Conservation (phyloP, 2,329 filamentous ascomycete genomes). For the Epichloe sibirici region DNA sequence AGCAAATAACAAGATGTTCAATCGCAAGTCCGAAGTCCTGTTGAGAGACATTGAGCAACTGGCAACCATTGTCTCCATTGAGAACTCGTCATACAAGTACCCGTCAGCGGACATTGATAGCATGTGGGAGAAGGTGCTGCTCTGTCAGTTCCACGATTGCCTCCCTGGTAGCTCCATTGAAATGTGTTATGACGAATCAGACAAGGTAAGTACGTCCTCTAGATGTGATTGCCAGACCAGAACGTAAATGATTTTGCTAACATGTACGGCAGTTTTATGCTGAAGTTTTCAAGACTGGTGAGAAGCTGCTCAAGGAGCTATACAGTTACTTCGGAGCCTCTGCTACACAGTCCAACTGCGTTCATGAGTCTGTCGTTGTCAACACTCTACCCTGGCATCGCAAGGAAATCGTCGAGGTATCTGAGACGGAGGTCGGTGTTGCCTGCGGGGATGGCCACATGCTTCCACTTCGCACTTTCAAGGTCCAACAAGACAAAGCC, state of each 20-base stretch:
- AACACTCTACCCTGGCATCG: slow-evolving; percentile 86
- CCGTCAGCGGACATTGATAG: slow-evolving; percentile 87
- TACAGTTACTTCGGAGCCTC: slow-evolving; percentile 54
- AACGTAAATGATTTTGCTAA: slow-evolving; percentile 12
- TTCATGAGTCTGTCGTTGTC: slow-evolving; percentile 48
- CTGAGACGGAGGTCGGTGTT: slow-evolving; percentile 38
- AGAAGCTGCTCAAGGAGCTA: slow-evolving; percentile 58
- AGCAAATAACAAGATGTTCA: slow-evolving; percentile 93
- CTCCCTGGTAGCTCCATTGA: slow-evolving; percentile 89
- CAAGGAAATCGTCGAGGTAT: slow-evolving; percentile 57
- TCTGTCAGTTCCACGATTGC: slow-evolving; percentile 97
- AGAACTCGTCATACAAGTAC: slow-evolving; percentile 65
- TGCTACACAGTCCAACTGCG: slow-evolving; percentile 25
- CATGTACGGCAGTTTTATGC: slow-evolving; percentile 53
- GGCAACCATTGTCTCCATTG: slow-evolving; percentile 72
- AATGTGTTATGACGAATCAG: slow-evolving; percentile 96
- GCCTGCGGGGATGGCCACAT: slow-evolving; percentile 45
- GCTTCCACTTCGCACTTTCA: slow-evolving; percentile 37
- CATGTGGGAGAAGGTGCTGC: slow-evolving; percentile 86
- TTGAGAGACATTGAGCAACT: slow-evolving; percentile 81
- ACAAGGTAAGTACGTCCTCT: slow-evolving; percentile 41
- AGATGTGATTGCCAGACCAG: background rate
- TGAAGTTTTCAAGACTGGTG: slow-evolving; percentile 65
- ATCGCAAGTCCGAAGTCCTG: slow-evolving; percentile 72
- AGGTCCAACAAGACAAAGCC: slow-evolving; percentile 29